Evolutionary conservation across 768 basidiomycete species (phyloP).

Genomic region (Suillus americanus): DNA sequence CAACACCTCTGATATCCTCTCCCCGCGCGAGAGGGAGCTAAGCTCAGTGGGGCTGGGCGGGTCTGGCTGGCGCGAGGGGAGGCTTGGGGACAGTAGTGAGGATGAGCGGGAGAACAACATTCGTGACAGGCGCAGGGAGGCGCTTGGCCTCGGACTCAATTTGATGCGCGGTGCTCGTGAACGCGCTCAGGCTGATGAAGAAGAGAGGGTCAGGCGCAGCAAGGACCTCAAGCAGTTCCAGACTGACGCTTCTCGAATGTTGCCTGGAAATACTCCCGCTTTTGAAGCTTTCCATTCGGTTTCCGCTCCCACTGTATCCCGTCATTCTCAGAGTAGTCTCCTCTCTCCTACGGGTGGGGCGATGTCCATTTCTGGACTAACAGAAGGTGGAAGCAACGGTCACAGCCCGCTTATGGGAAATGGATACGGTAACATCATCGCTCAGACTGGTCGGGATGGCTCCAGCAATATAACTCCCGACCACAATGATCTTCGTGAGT

Average conservation of each 20-base stretch:
- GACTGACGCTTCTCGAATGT: slow-evolving; percentile 36
- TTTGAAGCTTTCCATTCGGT: slow-evolving; percentile 83
- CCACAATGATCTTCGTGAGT: slow-evolving; percentile 17
- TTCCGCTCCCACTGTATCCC: slow-evolving; percentile 22
- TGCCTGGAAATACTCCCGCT: slow-evolving; percentile 45
- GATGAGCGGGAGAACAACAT: slow-evolving; percentile 44
- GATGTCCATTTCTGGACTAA: slow-evolving; percentile 10
- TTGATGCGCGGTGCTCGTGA: slow-evolving; percentile 57
- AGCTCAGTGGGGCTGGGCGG: slow-evolving; percentile 45
- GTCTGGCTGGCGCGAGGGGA: slow-evolving; percentile 37
- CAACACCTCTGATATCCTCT: slow-evolving; percentile 32
- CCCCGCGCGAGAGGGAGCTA: slow-evolving; percentile 42
- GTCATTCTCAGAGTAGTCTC: slow-evolving; percentile 25
- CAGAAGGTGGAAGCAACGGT: slow-evolving; percentile 18
- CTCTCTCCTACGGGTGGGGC: slow-evolving; percentile 18
- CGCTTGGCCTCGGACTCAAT: slow-evolving; percentile 37
- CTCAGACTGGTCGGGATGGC: slow-evolving; percentile 29
- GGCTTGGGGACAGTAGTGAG: slow-evolving; percentile 31
- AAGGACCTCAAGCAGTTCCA: slow-evolving; percentile 48
- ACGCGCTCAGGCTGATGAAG: slow-evolving; percentile 60
- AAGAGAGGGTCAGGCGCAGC: slow-evolving; percentile 52
- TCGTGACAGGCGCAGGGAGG: slow-evolving; percentile 40
- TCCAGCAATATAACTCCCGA: not conserved
- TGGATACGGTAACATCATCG: slow-evolving; percentile 25
- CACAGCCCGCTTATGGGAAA: slow-evolving; percentile 23